A percentile compares a stretch with the other conserved stretches of the same genome.
phyloP scores from a whole-genome alignment of 2,329 filamentous ascomycete species.

The Aspergillus ruber region DNA sequence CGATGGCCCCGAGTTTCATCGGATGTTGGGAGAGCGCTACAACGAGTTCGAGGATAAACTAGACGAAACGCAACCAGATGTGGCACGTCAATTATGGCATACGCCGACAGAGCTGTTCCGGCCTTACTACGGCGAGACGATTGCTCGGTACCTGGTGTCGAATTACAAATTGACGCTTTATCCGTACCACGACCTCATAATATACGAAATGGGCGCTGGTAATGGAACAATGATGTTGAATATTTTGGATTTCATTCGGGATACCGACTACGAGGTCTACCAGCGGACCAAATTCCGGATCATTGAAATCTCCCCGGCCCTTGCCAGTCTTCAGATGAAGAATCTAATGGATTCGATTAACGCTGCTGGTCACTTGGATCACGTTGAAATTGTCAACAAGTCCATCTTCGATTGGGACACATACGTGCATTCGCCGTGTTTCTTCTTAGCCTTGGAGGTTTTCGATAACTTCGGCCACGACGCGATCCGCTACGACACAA shows the following conservation, averaged over 20 bases:
- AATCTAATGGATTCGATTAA: constrained; percentile 62
- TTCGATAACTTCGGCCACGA: constrained; percentile 99
- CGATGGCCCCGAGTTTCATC: constrained; percentile 81
- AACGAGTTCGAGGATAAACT: constrained; percentile 83
- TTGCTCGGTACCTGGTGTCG: constrained; percentile 89
- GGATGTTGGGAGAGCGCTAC: constrained; percentile 70
- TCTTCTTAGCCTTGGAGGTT: constrained; percentile 95
- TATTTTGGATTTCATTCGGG: constrained; percentile 91
- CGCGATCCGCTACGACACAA: constrained; percentile 78
- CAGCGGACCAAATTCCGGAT: constrained; percentile 88
- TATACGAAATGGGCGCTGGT: constrained; percentile 98
- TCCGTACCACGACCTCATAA: constrained; percentile 92
- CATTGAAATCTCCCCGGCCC: constrained; percentile 83
- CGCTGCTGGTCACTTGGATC: constrained; percentile 68
- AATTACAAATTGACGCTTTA: constrained; percentile 94
- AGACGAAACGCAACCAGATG: constrained; percentile 64
- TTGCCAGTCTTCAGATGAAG: constrained; percentile 70
- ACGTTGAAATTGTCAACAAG: constrained; percentile 89
- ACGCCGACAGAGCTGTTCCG: constrained; percentile 96
- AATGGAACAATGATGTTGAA: constrained; percentile 98
- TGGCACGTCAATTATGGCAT: constrained; percentile 90
- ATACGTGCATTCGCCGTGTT: constrained; percentile 86
- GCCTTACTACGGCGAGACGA: constrained; percentile 93
- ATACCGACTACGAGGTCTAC: constrained; percentile 84
- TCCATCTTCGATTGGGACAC: constrained; percentile 92